A percentile compares a stretch with the other conserved stretches of the same genome.
phyloP scores from a whole-genome alignment of 495 filamentous ascomycete genomes.

The Penicillium chermesinum region DNA sequence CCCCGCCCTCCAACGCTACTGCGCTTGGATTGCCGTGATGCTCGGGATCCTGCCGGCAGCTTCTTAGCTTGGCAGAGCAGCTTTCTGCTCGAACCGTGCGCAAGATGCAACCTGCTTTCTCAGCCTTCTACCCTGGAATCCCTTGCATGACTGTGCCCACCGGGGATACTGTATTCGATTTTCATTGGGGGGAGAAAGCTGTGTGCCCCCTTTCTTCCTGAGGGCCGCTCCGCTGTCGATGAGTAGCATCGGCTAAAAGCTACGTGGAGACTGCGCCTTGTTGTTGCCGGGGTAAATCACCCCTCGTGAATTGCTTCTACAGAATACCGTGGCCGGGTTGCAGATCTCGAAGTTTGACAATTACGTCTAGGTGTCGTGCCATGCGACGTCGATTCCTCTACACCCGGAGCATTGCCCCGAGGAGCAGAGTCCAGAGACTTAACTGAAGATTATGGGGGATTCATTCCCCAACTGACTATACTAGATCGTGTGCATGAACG shows the following conservation, averaged over 20 bases:
- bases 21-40: conserved; percentile 1
- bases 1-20: too few species aligned
- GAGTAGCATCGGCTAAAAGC: not conserved
- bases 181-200: conserved; percentile 4
- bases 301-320: not conserved
- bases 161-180: not conserved
- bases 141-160: conserved; percentile 17
- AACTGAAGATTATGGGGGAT: not conserved
- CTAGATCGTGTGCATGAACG: conserved; percentile 22
- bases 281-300: not conserved
- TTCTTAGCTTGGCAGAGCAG: not conserved
- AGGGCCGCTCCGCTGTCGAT: not conserved
- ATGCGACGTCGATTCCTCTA: too few species aligned
- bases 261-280: not conserved
- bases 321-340: not conserved
- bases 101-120: not conserved
- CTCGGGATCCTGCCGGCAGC: not conserved
- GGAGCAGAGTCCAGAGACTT: not conserved
- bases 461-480: not conserved
- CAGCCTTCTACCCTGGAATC: not conserved
- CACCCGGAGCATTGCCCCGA: too few species aligned
- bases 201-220: not conserved
- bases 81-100: conserved; percentile 10
- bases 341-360: not conserved
- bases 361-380: too few species aligned